phyloP scores from a whole-genome alignment of 2,329 filamentous ascomycete genomes.

The Fusarium verrucosum region DNA sequence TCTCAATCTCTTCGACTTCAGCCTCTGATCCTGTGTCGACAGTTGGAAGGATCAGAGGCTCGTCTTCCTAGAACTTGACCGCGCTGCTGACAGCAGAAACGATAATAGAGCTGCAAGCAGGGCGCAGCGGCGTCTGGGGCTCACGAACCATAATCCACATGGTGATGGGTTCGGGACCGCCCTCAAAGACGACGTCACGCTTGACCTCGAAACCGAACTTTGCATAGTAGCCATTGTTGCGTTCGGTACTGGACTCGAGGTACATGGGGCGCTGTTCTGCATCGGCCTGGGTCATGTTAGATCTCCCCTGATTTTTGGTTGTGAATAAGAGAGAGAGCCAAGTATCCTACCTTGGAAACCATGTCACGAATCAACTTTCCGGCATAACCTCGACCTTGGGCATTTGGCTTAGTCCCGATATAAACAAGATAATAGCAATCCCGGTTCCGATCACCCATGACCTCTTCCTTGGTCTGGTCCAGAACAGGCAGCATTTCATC shows the following conservation, averaged over 20 bases:
- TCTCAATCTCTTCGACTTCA: constrained; percentile 18
- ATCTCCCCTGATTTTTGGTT: not conserved
- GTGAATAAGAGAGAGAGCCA: not conserved
- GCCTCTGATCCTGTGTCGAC: constrained; percentile 28
- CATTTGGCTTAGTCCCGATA: constrained; percentile 76
- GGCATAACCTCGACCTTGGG: constrained; percentile 77
- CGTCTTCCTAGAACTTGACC: constrained; percentile 40
- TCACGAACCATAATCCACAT: constrained; percentile 86
- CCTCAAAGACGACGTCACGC: constrained; percentile 69
- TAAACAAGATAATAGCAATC: constrained; percentile 86
- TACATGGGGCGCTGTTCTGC: constrained; percentile 74
- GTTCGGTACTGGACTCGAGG: constrained; percentile 77
- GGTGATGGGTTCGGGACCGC: constrained; percentile 66
- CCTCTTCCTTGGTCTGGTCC: constrained; percentile 73
- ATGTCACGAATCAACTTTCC: constrained; percentile 76
- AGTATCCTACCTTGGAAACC: constrained; percentile 63
- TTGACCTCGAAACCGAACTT: constrained; percentile 77
- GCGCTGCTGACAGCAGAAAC: constrained; percentile 34
- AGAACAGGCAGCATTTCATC: constrained; percentile 79
- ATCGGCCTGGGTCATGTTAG: constrained; percentile 66
- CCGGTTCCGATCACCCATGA: constrained; percentile 72
- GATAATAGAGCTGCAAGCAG: constrained; percentile 39
- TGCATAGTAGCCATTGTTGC: constrained; percentile 76
- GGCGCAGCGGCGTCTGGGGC: constrained; percentile 57
- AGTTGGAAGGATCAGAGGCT: constrained; percentile 30